These are phyloP conservation scores for Mentha longifolia DNA, from an alignment of 257 asterid species.

Conservation along the genomic window DNA sequence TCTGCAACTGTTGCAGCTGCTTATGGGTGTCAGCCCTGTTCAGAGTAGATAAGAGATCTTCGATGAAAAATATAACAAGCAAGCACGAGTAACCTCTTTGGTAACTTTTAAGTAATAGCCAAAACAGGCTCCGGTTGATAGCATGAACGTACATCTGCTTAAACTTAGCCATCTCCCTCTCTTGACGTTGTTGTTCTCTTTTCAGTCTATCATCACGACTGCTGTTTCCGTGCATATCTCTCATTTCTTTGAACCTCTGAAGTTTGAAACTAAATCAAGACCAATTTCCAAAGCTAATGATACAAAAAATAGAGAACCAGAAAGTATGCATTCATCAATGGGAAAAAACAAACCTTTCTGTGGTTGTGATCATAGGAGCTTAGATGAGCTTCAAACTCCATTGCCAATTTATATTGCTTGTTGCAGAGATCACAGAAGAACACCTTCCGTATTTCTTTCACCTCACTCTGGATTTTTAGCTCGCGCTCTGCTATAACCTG, in stretches of 20 bases:
- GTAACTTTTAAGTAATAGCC: background rate
- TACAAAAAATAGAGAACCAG: slow-evolving; percentile 27
- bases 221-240: slow-evolving; percentile 98
- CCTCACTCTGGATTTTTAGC: slow-evolving; percentile 90
- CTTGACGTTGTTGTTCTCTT: slow-evolving; percentile 93
- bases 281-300: background rate
- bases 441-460: slow-evolving; percentile 93
- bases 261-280: slow-evolving; percentile 24
- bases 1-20: slow-evolving; percentile 72
- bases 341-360: slow-evolving; percentile 65
- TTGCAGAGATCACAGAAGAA: slow-evolving; percentile 98
- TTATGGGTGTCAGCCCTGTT: slow-evolving; percentile 81
- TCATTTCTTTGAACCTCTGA: slow-evolving; percentile 98
- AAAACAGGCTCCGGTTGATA: slow-evolving; percentile 20
- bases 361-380: slow-evolving; percentile 99
- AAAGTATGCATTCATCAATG: slow-evolving; percentile 25
- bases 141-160: slow-evolving; percentile 63
- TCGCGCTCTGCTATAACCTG: slow-evolving; percentile 99
- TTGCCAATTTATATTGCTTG: slow-evolving; percentile 97
- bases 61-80: background rate
- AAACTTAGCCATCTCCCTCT: slow-evolving; percentile 90
- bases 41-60: slow-evolving; percentile 19
- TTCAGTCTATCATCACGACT: slow-evolving; percentile 94
- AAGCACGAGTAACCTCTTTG: slow-evolving; percentile 1
- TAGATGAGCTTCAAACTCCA: slow-evolving; percentile 95